A percentile compares a stretch with the other conserved stretches of the same genome.
Conservation (phyloP, 1,139 yeast species). For the Yamadazyma conglobata region DNA sequence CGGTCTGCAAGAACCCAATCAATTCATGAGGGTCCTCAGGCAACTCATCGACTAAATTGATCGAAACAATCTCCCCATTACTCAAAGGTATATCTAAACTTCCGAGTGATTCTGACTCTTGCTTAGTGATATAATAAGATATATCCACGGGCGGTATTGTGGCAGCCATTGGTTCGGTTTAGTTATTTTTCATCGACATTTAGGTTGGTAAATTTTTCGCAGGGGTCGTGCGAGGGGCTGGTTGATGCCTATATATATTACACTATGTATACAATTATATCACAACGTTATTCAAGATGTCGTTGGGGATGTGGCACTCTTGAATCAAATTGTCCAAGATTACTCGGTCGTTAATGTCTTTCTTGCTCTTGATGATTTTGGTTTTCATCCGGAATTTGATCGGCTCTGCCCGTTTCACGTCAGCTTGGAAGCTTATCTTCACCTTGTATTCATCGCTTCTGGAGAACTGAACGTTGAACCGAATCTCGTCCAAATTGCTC, state of each 20-base stretch:
- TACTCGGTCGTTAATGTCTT: neutral
- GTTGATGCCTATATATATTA: neutral
- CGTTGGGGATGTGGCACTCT: slow-evolving; percentile 8
- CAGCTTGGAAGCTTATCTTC: slow-evolving; percentile 2
- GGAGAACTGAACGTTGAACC: slow-evolving; percentile 15
- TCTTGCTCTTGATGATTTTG: slow-evolving; percentile 3
- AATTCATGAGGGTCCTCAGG: slow-evolving; percentile 89
- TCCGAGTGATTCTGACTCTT: slow-evolving; percentile 28
- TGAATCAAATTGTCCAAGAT: slow-evolving; percentile 4
- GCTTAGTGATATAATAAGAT: slow-evolving; percentile 37
- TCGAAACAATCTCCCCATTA: slow-evolving; percentile 68
- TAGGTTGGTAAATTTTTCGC: slow-evolving; percentile 1
- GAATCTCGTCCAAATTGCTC: slow-evolving; percentile 6
- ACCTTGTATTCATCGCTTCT: slow-evolving; percentile 9
- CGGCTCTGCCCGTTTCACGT: neutral
- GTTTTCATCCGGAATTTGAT: slow-evolving; percentile 4
- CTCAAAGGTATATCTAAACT: slow-evolving; percentile 64
- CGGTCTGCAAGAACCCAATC: slow-evolving; percentile 72
- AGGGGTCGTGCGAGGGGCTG: slow-evolving; percentile 1
- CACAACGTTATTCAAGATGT: slow-evolving; percentile 5
- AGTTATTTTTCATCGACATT: slow-evolving; percentile 7
- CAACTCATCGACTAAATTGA: slow-evolving; percentile 65
- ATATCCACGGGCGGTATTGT: slow-evolving; percentile 28
- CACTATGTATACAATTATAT: slow-evolving; percentile 5
- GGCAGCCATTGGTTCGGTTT: slow-evolving; percentile 3